Evolutionary conservation across 73 alveolate species (phyloP).

Genomic region (Paramecium caudatum): DNA sequence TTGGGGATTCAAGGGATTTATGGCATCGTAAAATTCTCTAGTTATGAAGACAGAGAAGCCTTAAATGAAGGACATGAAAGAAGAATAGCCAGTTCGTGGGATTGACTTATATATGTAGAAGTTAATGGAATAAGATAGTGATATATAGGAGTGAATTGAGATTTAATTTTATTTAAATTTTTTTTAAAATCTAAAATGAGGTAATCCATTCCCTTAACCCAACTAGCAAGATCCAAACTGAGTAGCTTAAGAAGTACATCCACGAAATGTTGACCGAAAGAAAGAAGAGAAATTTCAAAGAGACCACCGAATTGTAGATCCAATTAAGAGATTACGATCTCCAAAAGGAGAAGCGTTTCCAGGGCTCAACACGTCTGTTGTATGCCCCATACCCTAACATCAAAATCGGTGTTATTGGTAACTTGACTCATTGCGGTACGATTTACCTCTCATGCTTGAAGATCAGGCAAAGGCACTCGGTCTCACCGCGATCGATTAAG

Average conservation of each 20-base stretch:
- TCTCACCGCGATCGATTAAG: constrained; percentile 93
- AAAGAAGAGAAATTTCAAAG: constrained; percentile 97
- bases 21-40: constrained; percentile 16
- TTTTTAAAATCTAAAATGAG: constrained; percentile 68
- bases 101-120: neutral
- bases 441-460: constrained; percentile 53
- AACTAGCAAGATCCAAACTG: constrained; percentile 76
- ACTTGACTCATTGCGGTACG: constrained; percentile 96
- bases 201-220: constrained; percentile 43
- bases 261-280: constrained; percentile 82
- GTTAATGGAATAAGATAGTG: neutral
- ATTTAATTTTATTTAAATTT: constrained; percentile 39
- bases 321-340: constrained; percentile 99
- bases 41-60: constrained; percentile 30
- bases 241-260: constrained; percentile 82
- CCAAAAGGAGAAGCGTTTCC: constrained; percentile 99
- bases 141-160: neutral
- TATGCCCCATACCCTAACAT: constrained; percentile 98
- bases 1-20: constrained; percentile 64
- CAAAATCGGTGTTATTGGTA: constrained; percentile 99
- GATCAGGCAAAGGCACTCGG: constrained; percentile 95
- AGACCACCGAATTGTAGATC: constrained; percentile 98
- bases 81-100: neutral
- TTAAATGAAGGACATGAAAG: no score
- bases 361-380: constrained; percentile 99